Conservation (phyloP, 495 filamentous ascomycete species). For the Podospora didyma region DNA sequence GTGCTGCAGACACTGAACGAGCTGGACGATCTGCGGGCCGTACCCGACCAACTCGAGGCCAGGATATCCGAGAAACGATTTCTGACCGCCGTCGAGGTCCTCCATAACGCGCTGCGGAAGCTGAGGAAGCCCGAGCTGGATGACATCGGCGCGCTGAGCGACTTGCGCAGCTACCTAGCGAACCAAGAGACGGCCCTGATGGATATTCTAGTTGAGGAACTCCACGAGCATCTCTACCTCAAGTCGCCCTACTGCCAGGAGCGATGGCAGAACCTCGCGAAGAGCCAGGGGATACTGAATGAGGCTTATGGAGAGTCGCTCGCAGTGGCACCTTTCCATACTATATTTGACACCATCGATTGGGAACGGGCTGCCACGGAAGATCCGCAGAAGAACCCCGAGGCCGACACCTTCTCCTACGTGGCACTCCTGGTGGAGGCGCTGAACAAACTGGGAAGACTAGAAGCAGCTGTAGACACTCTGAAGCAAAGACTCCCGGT, state of each 20-base stretch:
- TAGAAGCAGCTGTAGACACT: constrained; percentile 80
- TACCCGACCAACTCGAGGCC: constrained; percentile 90
- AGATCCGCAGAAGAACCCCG: constrained; percentile 84
- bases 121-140: constrained; percentile 86
- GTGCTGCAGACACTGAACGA: constrained; percentile 79
- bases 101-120: constrained; percentile 79
- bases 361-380: constrained; percentile 64
- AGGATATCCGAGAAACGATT: constrained; percentile 95
- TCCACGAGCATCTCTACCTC: constrained; percentile 95
- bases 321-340: constrained; percentile 58
- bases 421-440: constrained; percentile 85
- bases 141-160: constrained; percentile 81
- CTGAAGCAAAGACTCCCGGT: constrained; percentile 92
- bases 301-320: constrained; percentile 42
- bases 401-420: constrained; percentile 91
- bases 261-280: constrained; percentile 76
- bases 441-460: constrained; percentile 77
- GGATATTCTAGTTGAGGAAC: constrained; percentile 91
- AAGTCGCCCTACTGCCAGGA: constrained; percentile 96
- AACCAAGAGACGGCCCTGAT: constrained; percentile 90
- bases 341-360: constrained; percentile 78
- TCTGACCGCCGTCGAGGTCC: constrained; percentile 82
- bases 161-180: constrained; percentile 79
- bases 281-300: constrained; percentile 42
- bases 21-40: constrained; percentile 83